Evolutionary conservation across 2,329 filamentous ascomycete genomes (phyloP), one percentile per base, ranked within the genome.

Genomic region (Colletotrichum filicis): DNA sequence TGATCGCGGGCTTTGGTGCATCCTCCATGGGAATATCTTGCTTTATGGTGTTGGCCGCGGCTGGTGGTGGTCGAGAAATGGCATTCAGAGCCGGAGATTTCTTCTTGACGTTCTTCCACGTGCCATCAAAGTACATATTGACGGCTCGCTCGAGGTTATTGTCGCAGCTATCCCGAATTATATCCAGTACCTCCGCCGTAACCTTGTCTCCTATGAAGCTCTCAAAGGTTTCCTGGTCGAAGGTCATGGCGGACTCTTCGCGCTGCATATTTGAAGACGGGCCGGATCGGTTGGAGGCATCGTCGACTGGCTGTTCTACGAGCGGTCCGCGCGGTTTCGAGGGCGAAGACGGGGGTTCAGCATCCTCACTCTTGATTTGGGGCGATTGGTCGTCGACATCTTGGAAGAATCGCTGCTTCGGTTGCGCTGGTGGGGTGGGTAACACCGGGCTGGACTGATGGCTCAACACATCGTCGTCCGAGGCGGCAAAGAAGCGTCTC

Each of bases 41-140:
- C 3, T 4, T 28, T 6, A 66, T 26, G 9, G 35, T 37, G 16
- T 37, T 42, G 24, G 53, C 22, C 24, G 61, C 14, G 55, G 37
- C 37, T 28, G 58, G 32, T 19, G 65, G 4, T 2, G 57, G n/a
- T 42, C 61, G 55, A 26, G 32, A 16, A 64, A 58, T 49, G 59
- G 60, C 30, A 7, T 37, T 35, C 30, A 67, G 26, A 28, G 56
- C 59, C 32, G 61, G 66, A 12, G 76, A 66, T n/a, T 79, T 80
- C 58, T 82, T 82, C 72, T 83, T 82, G 52, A 83, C 80, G 11
- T 83, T 86, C 77, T 89, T 91, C 87, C 91, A 93, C 5, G 91
- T 92, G 24, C 91, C 91, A 74, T 93, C 92, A 74, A 92, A 89
- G 78, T 92, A 93, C 88, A 92, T 92, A 72, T 92, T 92, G 69